Evolutionary conservation across 2,329 filamentous ascomycete species (phyloP).

Genomic region (Aspergillus sp.): DNA sequence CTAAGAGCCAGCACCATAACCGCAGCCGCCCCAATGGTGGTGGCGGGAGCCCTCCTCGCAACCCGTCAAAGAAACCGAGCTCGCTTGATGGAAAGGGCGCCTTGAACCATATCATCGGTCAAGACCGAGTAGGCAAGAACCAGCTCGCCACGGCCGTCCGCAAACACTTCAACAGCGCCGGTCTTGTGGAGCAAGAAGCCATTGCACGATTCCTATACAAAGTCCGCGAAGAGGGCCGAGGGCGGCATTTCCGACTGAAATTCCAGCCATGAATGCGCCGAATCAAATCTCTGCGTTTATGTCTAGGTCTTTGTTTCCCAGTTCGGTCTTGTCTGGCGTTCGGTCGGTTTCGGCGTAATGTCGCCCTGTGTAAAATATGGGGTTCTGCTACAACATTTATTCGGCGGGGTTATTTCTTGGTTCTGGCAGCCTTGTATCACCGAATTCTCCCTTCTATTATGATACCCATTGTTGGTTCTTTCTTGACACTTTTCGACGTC

Average conservation of each 20-base stretch:
- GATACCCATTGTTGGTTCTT: slow-evolving; percentile 30
- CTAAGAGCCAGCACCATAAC: slow-evolving; percentile 7
- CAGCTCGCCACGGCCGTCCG: slow-evolving; percentile 45
- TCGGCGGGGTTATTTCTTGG: not conserved
- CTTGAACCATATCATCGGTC: slow-evolving; percentile 31
- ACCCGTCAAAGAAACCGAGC: slow-evolving; percentile 6
- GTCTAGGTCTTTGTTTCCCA: not conserved
- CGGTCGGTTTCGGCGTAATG: not conserved
- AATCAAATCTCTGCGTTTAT: not conserved
- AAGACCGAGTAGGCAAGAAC: slow-evolving; percentile 43
- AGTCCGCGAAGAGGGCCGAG: slow-evolving; percentile 46
- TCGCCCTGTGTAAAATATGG: not conserved
- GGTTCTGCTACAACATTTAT: not conserved
- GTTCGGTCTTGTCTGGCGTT: not conserved
- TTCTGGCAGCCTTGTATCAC: not conserved
- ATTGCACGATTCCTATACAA: slow-evolving; percentile 50
- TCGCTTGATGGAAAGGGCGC: slow-evolving; percentile 17
- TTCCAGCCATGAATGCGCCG: slow-evolving; percentile 38
- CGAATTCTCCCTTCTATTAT: slow-evolving; percentile 15
- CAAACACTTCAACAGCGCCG: slow-evolving; percentile 50
- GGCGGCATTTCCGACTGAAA: slow-evolving; percentile 41
- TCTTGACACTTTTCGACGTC: slow-evolving; percentile 13
- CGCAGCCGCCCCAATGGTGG: slow-evolving; percentile 12
- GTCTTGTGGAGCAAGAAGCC: slow-evolving; percentile 47
- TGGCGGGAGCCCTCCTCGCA: slow-evolving; percentile 3